Evolutionary conservation across 306 rosid species (phyloP), one percentile per base, ranked within the genome.

Genomic region (Lathyrus oleraceus): DNA sequence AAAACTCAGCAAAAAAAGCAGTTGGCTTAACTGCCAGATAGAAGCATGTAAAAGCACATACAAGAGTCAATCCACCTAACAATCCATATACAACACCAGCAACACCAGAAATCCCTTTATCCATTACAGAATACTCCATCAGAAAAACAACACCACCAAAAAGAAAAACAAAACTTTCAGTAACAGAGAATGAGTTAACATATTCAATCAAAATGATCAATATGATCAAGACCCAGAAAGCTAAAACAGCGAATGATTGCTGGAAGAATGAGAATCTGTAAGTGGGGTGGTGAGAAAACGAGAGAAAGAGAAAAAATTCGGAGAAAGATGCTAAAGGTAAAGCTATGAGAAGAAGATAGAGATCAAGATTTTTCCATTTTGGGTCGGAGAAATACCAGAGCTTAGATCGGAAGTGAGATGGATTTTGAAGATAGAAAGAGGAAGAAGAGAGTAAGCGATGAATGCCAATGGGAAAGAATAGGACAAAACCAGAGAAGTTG

Each of bases 301-400:
- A 81, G 15, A 88, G 76, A 72, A 90, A 90, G 76, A 88, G 23
- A 70, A 87, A 83, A 47, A 84, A 32, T 51, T 93, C 88, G 0
- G 88, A 82, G 83, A 93, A 80, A 43, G 91, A 89, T 27, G 93
- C 89, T 4, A 93, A 68, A 19, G 97, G 97, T 14, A 88, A 87
- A 47, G 87, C 78, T 2, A 93, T 5, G 72, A 85, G 47, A 54
- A 93, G 96, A 13, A 77, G 14, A 78, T 81, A 90, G 53, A 93
- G 76, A 78, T 90, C 96, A 14, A 90, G 61, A 67, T 84, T 88
- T 69, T 80, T 90, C 97, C 91, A 90, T 27, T 63, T 73, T 65
- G 91, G 87, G 69, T 93, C 85, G 5, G 96, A 82, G 82, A 85
- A 75, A 38, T 82, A 93, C 97, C 98, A 93, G 0, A 82, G 65